Evolutionary conservation across 306 rosid species (phyloP).

Genomic region (Glycine tomentella): DNA sequence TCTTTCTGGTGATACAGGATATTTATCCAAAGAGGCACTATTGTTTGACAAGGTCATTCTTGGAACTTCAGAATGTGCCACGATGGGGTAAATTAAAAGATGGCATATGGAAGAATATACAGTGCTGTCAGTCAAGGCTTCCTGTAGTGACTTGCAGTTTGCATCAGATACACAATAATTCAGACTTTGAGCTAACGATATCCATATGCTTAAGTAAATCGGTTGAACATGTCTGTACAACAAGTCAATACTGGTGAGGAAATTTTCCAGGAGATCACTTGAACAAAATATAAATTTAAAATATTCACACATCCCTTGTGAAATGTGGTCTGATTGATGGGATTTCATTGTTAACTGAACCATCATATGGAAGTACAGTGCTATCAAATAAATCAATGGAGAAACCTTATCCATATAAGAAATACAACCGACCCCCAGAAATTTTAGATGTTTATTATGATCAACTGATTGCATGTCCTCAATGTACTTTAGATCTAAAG

Average conservation of each 20-base stretch:
- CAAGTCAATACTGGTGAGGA: conserved; percentile 55
- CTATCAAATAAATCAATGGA: conserved; percentile 71
- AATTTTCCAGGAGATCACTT: conserved; percentile 61
- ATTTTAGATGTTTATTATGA: conserved; percentile 49
- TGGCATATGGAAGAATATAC: conserved; percentile 53
- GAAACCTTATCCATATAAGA: conserved; percentile 83
- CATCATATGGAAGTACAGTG: conserved; percentile 63
- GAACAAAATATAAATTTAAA: conserved; percentile 66
- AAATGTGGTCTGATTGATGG: conserved; percentile 46
- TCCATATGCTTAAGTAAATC: conserved; percentile 70
- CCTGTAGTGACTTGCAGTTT: conserved; percentile 51
- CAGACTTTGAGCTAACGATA: conserved; percentile 61
- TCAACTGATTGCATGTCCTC: conserved; percentile 52
- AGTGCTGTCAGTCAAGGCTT: conserved; percentile 55
- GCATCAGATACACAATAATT: conserved; percentile 51
- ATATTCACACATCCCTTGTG: conserved; percentile 56
- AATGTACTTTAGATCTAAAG: conserved; percentile 68
- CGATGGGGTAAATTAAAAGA: conserved; percentile 73
- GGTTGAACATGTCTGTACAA: conserved; percentile 59
- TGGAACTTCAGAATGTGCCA: conserved; percentile 52
- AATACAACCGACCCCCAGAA: conserved; percentile 45
- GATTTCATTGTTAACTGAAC: conserved; percentile 52
- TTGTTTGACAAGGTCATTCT: conserved; percentile 48
- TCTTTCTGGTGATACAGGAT: conserved; percentile 44
- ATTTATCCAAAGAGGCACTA: conserved; percentile 45